phyloP scores from a whole-genome alignment of 2,329 filamentous ascomycete species.

The Rugonectria rugulosa region DNA sequence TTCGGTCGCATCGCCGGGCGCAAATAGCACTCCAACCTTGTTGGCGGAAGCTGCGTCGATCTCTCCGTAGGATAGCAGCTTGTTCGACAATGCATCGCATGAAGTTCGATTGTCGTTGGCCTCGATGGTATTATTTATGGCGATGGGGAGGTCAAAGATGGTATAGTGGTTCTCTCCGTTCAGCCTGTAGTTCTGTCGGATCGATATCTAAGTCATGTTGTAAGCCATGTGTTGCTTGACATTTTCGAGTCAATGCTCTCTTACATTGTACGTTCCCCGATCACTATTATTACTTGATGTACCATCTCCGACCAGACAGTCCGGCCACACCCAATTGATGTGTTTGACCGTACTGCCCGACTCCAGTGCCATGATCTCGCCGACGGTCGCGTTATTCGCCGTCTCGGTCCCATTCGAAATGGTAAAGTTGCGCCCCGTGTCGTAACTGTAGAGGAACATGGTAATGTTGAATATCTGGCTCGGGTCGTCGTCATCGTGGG shows the following conservation, averaged over 20 bases:
- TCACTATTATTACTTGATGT: conserved; percentile 56
- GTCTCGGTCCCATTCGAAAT: conserved; percentile 68
- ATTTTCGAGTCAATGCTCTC: conserved; percentile 17
- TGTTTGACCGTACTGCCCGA: conserved; percentile 75
- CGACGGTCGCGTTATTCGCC: conserved; percentile 55
- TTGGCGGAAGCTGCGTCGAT: conserved; percentile 54
- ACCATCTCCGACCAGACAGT: conserved; percentile 70
- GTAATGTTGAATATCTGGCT: conserved; percentile 70
- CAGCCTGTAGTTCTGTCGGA: conserved; percentile 73
- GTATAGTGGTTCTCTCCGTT: conserved; percentile 72
- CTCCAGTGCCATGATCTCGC: conserved; percentile 69
- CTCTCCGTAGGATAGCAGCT: conserved; percentile 55
- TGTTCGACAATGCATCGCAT: conserved; percentile 61
- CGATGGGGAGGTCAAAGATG: conserved; percentile 74
- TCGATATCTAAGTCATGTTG: conserved; percentile 69
- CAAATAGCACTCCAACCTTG: conserved; percentile 57
- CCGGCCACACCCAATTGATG: conserved; percentile 75
- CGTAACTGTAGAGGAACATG: conserved; percentile 71
- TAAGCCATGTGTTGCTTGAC: not conserved
- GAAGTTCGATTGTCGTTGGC: conserved; percentile 49
- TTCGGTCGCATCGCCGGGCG: conserved; percentile 57
- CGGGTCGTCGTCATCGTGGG: conserved; percentile 59
- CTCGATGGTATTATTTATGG: conserved; percentile 70
- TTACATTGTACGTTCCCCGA: conserved; percentile 67
- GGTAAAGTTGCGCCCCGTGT: conserved; percentile 71